These are phyloP conservation scores for Leishmania tarentolae DNA, from an alignment of 208 protist genomes.

Conservation along the genomic window DNA sequence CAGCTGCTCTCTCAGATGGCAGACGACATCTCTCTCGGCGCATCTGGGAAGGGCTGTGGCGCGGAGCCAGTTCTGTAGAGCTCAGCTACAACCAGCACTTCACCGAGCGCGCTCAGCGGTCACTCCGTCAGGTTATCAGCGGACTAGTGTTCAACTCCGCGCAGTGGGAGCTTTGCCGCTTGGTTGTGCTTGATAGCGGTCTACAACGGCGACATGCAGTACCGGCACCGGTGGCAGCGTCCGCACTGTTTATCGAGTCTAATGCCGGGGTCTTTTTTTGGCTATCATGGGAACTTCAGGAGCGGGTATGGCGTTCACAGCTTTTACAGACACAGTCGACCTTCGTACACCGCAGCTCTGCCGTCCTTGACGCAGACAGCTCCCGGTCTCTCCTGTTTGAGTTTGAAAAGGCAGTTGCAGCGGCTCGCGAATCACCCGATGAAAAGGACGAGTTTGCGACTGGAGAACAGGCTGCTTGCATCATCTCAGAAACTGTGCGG, in stretches of 20 bases:
- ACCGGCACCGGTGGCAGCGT: background rate
- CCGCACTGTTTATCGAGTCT: background rate
- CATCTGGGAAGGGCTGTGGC: conserved; percentile 35
- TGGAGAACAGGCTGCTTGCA: background rate
- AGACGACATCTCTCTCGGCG: conserved; percentile 14
- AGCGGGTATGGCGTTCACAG: conserved; percentile 16
- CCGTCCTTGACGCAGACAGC: conserved; percentile 21
- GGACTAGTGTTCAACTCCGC: conserved; percentile 1
- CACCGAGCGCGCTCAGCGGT: background rate
- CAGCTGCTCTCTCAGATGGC: background rate
- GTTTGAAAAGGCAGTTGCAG: conserved; percentile 21
- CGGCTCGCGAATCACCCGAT: background rate
- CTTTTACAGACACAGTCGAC: conserved; percentile 17
- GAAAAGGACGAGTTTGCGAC: background rate
- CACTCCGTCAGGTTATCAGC: conserved; percentile 10
- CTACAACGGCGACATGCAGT: background rate
- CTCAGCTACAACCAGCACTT: conserved; percentile 7
- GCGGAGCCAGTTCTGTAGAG: conserved; percentile 13
- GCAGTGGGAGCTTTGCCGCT: conserved; percentile 26
- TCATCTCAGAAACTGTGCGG: conserved; percentile 11
- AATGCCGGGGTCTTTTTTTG: background rate
- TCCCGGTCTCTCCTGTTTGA: conserved; percentile 29
- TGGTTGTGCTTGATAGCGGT: conserved; percentile 19
- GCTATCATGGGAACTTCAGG: conserved; percentile 4
- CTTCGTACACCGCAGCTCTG: conserved; percentile 7